A percentile compares a stretch with the other conserved stretches of the same genome.
phyloP scores from a whole-genome alignment of 257 asterid species.

The Craterostigma plantagineum region DNA sequence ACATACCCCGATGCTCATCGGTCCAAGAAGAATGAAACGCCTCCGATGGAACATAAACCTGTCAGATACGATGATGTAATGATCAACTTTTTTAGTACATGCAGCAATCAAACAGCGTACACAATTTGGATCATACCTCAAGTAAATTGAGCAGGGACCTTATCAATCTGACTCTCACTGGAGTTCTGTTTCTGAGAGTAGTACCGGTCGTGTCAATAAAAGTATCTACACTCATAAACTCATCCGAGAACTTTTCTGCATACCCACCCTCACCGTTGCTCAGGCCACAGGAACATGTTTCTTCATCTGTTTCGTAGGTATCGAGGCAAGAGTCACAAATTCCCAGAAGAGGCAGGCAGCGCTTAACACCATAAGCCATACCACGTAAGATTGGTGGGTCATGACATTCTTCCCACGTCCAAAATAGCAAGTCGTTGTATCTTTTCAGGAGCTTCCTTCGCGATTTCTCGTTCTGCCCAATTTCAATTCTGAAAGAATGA shows the following conservation, averaged over 20 bases:
- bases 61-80: constrained; percentile 11
- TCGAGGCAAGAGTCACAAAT: constrained; percentile 44
- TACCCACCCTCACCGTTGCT: constrained; percentile 19
- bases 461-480: constrained; percentile 18
- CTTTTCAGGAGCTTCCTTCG: constrained; percentile 21
- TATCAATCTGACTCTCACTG: constrained; percentile 53
- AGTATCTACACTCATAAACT: constrained; percentile 13
- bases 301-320: constrained; percentile 27
- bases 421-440: constrained; percentile 34
- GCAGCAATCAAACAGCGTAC: background rate
- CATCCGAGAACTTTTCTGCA: constrained; percentile 14
- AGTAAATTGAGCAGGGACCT: constrained; percentile 37
- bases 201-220: no score
- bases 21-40: constrained; percentile 57
- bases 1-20: constrained; percentile 33
- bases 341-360: constrained; percentile 43
- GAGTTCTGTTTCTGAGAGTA: constrained; percentile 15
- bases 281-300: constrained; percentile 25
- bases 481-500: constrained; percentile 14
- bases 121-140: background rate
- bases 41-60: constrained; percentile 65
- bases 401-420: constrained; percentile 84
- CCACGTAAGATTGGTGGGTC: constrained; percentile 32
- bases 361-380: constrained; percentile 34
- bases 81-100: no score